Evolutionary conservation across 2,329 filamentous ascomycete genomes (phyloP).

Genomic region (Clonostachys chloroleuca): DNA sequence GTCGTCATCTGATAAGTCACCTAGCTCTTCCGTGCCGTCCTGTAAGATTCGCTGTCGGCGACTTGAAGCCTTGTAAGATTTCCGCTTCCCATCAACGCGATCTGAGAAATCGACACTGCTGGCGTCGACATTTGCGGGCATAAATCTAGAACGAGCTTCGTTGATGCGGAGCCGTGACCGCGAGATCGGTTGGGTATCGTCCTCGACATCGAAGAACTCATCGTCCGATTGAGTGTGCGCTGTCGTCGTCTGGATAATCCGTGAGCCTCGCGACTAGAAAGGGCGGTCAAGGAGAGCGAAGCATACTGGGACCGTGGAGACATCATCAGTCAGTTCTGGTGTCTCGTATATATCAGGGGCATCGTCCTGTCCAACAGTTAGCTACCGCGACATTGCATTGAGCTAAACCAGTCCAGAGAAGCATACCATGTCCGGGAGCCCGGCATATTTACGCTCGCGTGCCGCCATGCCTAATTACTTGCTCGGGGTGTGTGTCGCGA

Average conservation of each 20-base stretch:
- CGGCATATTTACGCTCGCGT: conserved; percentile 76
- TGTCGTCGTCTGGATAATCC: conserved; percentile 41
- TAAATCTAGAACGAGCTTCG: conserved; percentile 76
- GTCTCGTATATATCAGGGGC: conserved; percentile 97
- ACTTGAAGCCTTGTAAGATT: conserved; percentile 75
- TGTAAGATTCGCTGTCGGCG: conserved; percentile 59
- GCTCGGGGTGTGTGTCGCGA: conserved; percentile 19
- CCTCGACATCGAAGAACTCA: conserved; percentile 59
- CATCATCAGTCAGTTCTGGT: conserved; percentile 85
- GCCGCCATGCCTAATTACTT: conserved; percentile 31
- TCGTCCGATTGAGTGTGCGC: conserved; percentile 55
- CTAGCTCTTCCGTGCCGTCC: conserved; percentile 63
- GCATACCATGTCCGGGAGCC: conserved; percentile 70
- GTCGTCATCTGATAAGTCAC: conserved; percentile 72
- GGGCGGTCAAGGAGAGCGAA: neutral
- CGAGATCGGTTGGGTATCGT: conserved; percentile 65
- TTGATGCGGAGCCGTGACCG: conserved; percentile 71
- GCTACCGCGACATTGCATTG: conserved; percentile 7
- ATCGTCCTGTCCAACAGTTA: conserved; percentile 58
- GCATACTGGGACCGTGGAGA: conserved; percentile 74
- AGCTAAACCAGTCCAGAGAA: neutral
- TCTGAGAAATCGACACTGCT: conserved; percentile 85
- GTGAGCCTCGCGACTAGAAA: neutral
- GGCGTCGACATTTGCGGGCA: conserved; percentile 71
- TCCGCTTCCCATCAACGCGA: conserved; percentile 75